These are phyloP conservation scores for Herpetospermum pedunculosum DNA, from an alignment of 306 rosid genomes.

Conservation along the genomic window DNA sequence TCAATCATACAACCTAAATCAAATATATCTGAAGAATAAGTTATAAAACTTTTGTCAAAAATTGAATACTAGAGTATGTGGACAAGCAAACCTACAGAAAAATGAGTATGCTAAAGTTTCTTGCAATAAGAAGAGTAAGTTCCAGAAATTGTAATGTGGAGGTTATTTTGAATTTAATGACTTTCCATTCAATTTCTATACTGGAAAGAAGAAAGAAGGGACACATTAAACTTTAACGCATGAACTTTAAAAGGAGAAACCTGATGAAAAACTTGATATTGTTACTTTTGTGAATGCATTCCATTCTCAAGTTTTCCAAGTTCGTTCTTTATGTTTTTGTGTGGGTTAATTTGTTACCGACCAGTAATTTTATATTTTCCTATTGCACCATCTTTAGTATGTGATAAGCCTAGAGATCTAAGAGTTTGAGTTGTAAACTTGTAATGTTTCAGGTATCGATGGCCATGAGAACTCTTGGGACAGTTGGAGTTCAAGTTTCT, in stretches of 20 bases:
- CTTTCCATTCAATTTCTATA: background rate
- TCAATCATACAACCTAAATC: background rate
- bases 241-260: background rate
- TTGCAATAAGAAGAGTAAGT: background rate
- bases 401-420: background rate
- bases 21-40: background rate
- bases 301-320: background rate
- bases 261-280: background rate
- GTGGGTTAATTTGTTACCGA: background rate
- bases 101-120: background rate
- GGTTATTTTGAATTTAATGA: background rate
- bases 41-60: background rate
- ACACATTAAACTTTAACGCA: background rate
- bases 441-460: constrained; percentile 49
- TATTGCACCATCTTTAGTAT: background rate
- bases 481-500: constrained; percentile 61
- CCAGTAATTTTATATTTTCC: background rate
- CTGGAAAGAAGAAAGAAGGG: background rate
- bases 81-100: background rate
- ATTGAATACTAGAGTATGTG: background rate
- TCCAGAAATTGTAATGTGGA: background rate
- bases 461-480: constrained; percentile 72
- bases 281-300: background rate
- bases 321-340: background rate
- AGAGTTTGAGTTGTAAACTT: background rate